phyloP scores from a whole-genome alignment of 1,139 yeast species.

The Trichomonascaceae sp. region DNA sequence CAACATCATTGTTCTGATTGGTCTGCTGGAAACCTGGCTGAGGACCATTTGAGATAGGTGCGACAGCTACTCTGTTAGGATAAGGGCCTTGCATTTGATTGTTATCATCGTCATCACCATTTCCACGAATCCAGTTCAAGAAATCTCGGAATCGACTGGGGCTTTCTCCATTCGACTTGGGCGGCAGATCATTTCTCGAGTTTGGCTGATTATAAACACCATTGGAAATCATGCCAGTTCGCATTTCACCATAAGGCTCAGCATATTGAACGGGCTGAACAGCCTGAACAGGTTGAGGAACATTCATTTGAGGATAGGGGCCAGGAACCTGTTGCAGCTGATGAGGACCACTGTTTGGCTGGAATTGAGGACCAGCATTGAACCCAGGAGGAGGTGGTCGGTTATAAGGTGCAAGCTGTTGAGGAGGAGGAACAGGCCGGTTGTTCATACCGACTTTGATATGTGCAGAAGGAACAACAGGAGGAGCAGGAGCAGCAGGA shows the following conservation, averaged over 20 bases:
- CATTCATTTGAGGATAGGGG: background rate
- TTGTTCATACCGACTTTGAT: background rate
- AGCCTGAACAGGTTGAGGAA: background rate
- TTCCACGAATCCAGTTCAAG: constrained; percentile 7
- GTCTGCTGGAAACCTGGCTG: constrained; percentile 2
- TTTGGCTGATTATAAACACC: background rate
- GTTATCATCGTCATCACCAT: background rate
- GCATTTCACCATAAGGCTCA: background rate
- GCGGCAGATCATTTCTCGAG: background rate
- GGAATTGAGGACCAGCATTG: constrained; percentile 6
- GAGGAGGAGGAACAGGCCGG: constrained; percentile 4
- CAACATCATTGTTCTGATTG: constrained; percentile 3
- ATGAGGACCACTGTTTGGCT: background rate
- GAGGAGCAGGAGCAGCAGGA: background rate
- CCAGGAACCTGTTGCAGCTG: background rate
- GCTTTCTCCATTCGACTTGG: constrained; percentile 1
- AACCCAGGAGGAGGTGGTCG: constrained; percentile 2
- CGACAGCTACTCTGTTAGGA: background rate
- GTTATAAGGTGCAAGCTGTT: background rate
- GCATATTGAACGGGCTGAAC: background rate
- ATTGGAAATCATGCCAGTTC: background rate
- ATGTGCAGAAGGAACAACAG: constrained; percentile 1
- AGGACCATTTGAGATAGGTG: background rate
- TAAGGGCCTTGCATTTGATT: background rate
- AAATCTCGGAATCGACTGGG: constrained; percentile 3